Evolutionary conservation across 768 basidiomycete species (phyloP).

Genomic region (Mrakia gelida): DNA sequence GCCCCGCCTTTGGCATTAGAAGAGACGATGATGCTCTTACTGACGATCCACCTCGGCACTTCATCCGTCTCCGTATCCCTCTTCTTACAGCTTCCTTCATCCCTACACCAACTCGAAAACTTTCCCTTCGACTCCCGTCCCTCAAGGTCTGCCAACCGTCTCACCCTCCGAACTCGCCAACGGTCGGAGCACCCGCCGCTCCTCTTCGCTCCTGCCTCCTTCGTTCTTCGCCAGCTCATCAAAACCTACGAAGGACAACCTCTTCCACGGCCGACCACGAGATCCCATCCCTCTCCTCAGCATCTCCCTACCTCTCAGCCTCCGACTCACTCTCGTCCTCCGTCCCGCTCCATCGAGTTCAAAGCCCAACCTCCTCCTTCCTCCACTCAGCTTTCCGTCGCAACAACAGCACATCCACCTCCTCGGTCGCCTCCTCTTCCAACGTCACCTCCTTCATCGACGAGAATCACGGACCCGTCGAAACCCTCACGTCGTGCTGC

Average conservation of each 20-base stretch:
- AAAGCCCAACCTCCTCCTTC: not conserved
- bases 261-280: not conserved
- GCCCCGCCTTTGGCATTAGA: not conserved
- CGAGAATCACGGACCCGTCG: not conserved
- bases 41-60: not conserved
- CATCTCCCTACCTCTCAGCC: not conserved
- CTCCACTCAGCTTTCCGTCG: not conserved
- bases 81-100: conserved; percentile 1
- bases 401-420: not conserved
- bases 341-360: not conserved
- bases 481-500: not conserved
- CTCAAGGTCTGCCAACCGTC: not conserved
- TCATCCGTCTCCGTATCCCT: not conserved
- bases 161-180: not conserved
- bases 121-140: not conserved
- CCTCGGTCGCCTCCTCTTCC: not conserved
- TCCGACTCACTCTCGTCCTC: not conserved
- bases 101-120: not conserved
- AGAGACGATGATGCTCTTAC: not conserved
- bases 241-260: not conserved
- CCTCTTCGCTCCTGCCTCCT: not conserved
- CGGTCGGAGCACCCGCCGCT: not conserved
- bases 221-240: not conserved
- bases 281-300: not conserved
- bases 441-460: not conserved